Conservation (phyloP, 2,329 filamentous ascomycete genomes). For the Colletotrichum shisoi region DNA sequence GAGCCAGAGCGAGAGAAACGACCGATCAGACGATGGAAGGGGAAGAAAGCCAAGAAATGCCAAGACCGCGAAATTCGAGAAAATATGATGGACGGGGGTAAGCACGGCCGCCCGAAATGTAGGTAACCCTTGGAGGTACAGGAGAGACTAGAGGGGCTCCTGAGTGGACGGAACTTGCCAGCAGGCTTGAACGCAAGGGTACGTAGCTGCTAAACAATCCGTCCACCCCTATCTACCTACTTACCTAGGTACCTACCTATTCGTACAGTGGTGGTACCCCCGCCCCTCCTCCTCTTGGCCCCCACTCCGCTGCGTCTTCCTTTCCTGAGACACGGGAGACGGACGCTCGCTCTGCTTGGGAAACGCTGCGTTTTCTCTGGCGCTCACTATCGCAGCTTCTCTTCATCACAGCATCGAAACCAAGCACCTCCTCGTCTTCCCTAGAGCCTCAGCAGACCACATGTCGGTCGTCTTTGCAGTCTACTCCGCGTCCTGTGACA, state of each 20-base stretch:
- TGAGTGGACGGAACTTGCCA: constrained; percentile 14
- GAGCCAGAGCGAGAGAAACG: constrained; percentile 8
- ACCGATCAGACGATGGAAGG: constrained; percentile 32
- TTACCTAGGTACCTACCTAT: too few species aligned
- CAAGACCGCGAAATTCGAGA: constrained; percentile 35
- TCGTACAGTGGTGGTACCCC: too few species aligned
- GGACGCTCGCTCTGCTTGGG: too few species aligned
- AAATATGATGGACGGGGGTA: constrained; percentile 24
- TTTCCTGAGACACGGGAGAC: too few species aligned
- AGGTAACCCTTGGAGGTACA: not conserved
- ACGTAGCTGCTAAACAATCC: not conserved
- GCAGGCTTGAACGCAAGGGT: constrained; percentile 8
- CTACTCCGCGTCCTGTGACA: too few species aligned
- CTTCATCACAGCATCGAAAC: not conserved
- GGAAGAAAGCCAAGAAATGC: constrained; percentile 35
- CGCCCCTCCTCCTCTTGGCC: not conserved
- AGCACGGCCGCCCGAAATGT: constrained; percentile 26
- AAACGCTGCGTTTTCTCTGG: not conserved
- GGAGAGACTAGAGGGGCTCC: not conserved
- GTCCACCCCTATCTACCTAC: too few species aligned
- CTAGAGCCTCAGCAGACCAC: not conserved
- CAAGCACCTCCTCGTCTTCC: not conserved
- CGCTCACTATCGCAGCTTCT: not conserved
- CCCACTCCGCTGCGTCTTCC: not conserved
- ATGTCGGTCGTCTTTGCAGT: too few species aligned